Evolutionary conservation across 2,329 filamentous ascomycete genomes (phyloP), one percentile per base, ranked within the genome.

Genomic region (Alternaria atra): DNA sequence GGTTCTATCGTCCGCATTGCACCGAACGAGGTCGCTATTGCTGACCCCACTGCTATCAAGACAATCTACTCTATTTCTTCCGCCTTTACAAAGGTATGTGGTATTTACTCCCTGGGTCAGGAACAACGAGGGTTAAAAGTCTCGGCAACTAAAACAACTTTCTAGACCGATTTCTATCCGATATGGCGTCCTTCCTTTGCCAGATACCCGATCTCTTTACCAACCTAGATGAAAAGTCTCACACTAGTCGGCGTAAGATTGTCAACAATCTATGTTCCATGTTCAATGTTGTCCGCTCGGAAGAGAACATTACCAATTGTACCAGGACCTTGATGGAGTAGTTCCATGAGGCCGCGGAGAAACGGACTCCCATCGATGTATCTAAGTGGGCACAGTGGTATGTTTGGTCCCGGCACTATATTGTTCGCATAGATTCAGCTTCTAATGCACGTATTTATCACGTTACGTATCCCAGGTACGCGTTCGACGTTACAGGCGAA

Each of bases 221-320:
- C 1, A 58, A 58, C n/a, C 50, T 55, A 3, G 39, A 61, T 34
- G 50, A 58, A 25, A 35, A 44, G 12, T 52, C 44, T 5, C 61
- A 64, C 55, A 17, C 35, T 12, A 34, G 56, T 8, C 39, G 55
- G 6, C 42, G 58, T 9, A 46, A 37, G 32, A 64, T 64, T 5
- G 58, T 64, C 8, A 61, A 39, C n/a, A 13, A 12, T 8, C 13
- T 61, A 5, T 64, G 61, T 34, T 58, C 58, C 15, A 50, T 61
- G 58, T 55, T 51, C 1, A 61, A 58, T 12, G 43, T 64, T 2
- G 8, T 53, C 4, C 39, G 47, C 12, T 5, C 46, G 4, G 61
- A 64, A 35, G 48, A 52, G 1, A 35, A 20, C 2, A 42, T 64
- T 9, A 52, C 59, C 15, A 39, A 40, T 20, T 53, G 48, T n/a